phyloP scores from a whole-genome alignment of 129 eudicot genomes.

The Lonicera japonica region DNA sequence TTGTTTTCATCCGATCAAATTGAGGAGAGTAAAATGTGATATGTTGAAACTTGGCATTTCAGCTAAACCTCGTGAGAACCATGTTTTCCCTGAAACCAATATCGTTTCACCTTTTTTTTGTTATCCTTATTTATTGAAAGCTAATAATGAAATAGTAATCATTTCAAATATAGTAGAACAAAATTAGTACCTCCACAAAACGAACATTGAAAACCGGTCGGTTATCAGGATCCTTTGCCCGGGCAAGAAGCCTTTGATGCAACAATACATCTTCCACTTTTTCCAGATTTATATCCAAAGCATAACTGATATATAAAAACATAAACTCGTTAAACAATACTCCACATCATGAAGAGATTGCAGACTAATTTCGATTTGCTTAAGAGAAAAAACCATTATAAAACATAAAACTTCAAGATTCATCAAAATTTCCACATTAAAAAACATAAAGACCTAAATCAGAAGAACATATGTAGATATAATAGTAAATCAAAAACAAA shows the following conservation, averaged over 20 bases:
- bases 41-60: neutral
- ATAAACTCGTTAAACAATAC: neutral
- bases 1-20: neutral
- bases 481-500: no score
- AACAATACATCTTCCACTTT: slow-evolving; percentile 79
- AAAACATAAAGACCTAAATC: no score
- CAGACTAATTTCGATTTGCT: neutral
- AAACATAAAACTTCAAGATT: neutral
- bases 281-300: slow-evolving; percentile 75
- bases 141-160: neutral
- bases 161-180: neutral
- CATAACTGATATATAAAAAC: slow-evolving; percentile 55
- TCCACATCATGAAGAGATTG: neutral
- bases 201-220: slow-evolving; percentile 82
- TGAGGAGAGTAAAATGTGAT: neutral
- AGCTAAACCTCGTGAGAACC: neutral
- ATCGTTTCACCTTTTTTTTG: no score
- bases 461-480: no score
- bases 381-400: neutral
- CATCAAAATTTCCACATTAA: neutral
- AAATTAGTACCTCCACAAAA: slow-evolving; percentile 56
- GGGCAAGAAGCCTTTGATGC: slow-evolving; percentile 74
- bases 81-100: neutral
- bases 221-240: slow-evolving; percentile 71
- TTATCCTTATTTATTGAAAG: no score